Evolutionary conservation across 2,329 filamentous ascomycete species (phyloP), one percentile per base, ranked within the genome.

Genomic region (Claviceps sorghi): DNA sequence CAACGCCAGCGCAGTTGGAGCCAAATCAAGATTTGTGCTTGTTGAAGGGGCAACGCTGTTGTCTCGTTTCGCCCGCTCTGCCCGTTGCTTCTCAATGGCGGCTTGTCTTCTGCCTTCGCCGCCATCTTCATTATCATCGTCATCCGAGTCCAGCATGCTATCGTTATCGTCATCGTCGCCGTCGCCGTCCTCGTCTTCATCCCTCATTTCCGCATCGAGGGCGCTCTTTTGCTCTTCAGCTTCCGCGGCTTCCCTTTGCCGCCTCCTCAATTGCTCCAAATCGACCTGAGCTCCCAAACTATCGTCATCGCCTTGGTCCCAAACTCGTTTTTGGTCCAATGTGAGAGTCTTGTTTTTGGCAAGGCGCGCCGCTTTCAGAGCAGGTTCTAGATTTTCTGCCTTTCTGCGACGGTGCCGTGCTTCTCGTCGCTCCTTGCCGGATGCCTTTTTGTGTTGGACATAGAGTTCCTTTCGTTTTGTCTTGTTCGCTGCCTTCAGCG

Each of bases 321-420:
- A 97, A 34, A 88, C 82, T 65, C 93, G 81, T 73, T 95, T 95
- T 61, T 82, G 80, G 61, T 96, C 90, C 53, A 95, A 77, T 0
- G 88, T 95, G 52, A 80, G 67, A 0, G 93, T 86, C 44, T 89
- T 77, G 70, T 95, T 95, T 58, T 78, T 80, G 55, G 81, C 82
- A 55, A 91, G 73, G 60, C 93, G 80, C 58, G 84, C 79, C 55
- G 80, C 80, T 59, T 82, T 81, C 54, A 95, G 69, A 54, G 80
- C 77, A 2, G 91, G 90, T 62, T 96, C 81, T 66, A 84, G 86
- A 57, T 84, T 79, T 69, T 98, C 93, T 63, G 90, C 86, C 69
- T 85, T 87, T 70, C 88, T 89, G 55, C 88, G 77, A 48, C 79
- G 79, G 65, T 89, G 84, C 56, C 90, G 82, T 61, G 83, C 78